Evolutionary conservation across 2,329 filamentous ascomycete species (phyloP).

Genomic region (Fusarium napiforme): DNA sequence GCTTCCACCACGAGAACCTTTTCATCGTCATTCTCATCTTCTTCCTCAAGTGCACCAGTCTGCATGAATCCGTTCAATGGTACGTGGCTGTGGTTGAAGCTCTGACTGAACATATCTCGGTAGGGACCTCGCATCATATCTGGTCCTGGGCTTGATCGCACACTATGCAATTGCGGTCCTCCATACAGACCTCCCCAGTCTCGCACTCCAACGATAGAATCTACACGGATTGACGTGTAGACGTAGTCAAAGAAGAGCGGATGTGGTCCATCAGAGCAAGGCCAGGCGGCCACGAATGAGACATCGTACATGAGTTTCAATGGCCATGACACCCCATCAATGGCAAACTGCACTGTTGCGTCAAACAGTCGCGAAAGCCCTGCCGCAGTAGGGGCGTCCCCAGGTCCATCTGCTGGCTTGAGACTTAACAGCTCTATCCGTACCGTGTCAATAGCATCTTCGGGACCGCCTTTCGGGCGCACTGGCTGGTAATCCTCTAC

Average conservation of each 20-base stretch:
- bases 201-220: slow-evolving; percentile 72
- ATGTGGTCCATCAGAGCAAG: slow-evolving; percentile 72
- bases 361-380: slow-evolving; percentile 64
- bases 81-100: slow-evolving; percentile 32
- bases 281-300: slow-evolving; percentile 73
- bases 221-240: slow-evolving; percentile 67
- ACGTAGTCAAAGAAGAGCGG: slow-evolving; percentile 79
- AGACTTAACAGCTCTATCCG: slow-evolving; percentile 76
- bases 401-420: slow-evolving; percentile 53
- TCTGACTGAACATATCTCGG: slow-evolving; percentile 40
- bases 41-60: slow-evolving; percentile 43
- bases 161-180: slow-evolving; percentile 45
- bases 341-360: slow-evolving; percentile 71
- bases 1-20: slow-evolving; percentile 78
- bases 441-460: slow-evolving; percentile 72
- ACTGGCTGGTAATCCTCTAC: slow-evolving; percentile 75
- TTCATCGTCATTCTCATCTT: slow-evolving; percentile 65
- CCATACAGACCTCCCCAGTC: slow-evolving; percentile 69
- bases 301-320: slow-evolving; percentile 72
- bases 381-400: slow-evolving; percentile 35
- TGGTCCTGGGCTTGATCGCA: slow-evolving; percentile 51
- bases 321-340: slow-evolving; percentile 72
- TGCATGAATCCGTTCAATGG: slow-evolving; percentile 30
- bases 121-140: slow-evolving; percentile 44
- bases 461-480: slow-evolving; percentile 62